Base-by-base conservation (phyloP, 2,329 filamentous ascomycete species). In the Alternaria sp. region DNA sequence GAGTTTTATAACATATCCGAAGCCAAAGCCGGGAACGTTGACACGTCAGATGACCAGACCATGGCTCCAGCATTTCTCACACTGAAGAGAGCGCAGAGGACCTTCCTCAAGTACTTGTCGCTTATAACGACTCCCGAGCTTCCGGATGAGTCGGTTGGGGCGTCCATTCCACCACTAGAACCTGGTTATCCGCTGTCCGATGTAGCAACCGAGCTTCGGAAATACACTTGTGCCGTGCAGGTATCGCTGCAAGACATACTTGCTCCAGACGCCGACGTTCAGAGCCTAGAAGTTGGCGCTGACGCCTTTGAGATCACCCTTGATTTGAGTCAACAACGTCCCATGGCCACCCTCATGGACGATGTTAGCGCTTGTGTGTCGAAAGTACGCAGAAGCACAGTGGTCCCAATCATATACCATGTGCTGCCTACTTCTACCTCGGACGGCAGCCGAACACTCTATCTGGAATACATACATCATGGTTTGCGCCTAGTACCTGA, bases 1-100 rank as follows among this genome's bases (percentile, higher is more conserved):
- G 91, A 93, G 73, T 94, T 93, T 76, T 93, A 89, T 81, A 93
- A 93, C 69, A 82, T 91, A 15, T 89, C 89, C 2, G 90, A 92
- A 72, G 82, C 72, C 28, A 68, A 69, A 51, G 62, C 61, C 7
- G 59, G 67, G 21, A 65, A 62, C 11, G 70, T 68, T 5, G 58
- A 66, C 15, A 32, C 52, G 6, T 67, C 71, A 4, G 64, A 59
- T 12, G 67, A 75, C 25, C 65, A 73, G 40, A 80, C 81, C 1
- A 82, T 77, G 0, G 69, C 73, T 8, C 85, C 87, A 3, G 87
- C 88, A 0, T 91, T 90, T 67, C 78, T 92, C 15, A 89, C 89
- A 0, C 78, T 92, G 6, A 92, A 92, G 73, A 83, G 88, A 51
- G 86, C 89, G 4, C 90, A 92, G 75, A 83, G 88, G 50, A 89